Evolutionary conservation across 352 stramenopile genomes (phyloP), one percentile per base, ranked within the genome.

Genomic region (Pythium utonaiense): DNA sequence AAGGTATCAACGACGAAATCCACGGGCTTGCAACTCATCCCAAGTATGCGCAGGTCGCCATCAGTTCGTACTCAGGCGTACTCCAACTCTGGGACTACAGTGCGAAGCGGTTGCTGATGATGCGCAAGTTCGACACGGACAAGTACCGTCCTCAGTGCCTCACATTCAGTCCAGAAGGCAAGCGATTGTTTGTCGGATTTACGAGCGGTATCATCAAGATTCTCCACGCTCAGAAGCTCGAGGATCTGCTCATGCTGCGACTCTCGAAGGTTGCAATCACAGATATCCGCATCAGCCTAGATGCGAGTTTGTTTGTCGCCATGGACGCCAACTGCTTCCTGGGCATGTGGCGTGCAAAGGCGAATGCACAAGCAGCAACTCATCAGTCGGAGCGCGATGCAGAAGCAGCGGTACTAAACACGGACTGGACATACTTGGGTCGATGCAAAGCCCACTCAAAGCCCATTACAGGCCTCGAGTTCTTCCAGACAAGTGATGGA

Each of bases 61-160:
- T 97, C 24, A 86, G 79, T 41, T 93, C 81, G 22, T 78, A 89
- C 41, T 92, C 80, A 4, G 93, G 93, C 21, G 75, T 89, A 25
- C 52, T 98, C 0, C 88, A 97, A 62, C 64, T 97, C 8, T 98
- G 93, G 93, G 88, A 98, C 62, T 96, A 96, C 61, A 68, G 73
- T 14, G 67, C 75, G 16, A 93, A 96, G 60, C 71, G 83, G 1
- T 69, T 97, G 16, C 69, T 97, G 28, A 93, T 95, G 76, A 77
- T 96, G 60, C 69, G 76, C 50, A 83, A 83, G 57, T 93, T 91
- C 59, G 75, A 89, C 22, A 57, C 65, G 1, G 74, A 89, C 51
- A 75, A 78, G 36, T 75, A 86, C 14, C 74, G 82, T 13, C 89
- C 92, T 8, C 80, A 93, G 50, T 93, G 82, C 53, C 70, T 96